Base-by-base conservation (phyloP, 2,329 filamentous ascomycete genomes). In the Fusarium secorum region DNA sequence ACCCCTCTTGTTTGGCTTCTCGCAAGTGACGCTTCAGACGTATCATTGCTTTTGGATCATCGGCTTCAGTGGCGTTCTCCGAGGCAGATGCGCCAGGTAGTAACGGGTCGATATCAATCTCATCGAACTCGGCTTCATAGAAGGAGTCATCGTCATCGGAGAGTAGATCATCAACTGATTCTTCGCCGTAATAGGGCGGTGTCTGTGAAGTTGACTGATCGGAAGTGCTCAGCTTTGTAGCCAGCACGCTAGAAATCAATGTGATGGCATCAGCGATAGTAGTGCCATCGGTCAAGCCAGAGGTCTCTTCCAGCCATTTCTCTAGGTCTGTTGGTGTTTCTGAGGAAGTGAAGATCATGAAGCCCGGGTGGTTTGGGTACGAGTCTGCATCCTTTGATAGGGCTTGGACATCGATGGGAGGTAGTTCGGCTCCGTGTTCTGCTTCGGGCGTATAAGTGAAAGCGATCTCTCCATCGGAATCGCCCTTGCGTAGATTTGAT, bases 401-500 rank as follows among this genome's bases (percentile, higher is more conserved):
- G 9, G 82, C 76, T 22, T 78, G 82, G 11, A 87, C 77, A 26
- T 79, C 72, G 8, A 86, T 62, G 20, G 77, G 68, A 2, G 65
- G 41, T 5, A 81, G 60, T 11, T 53, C 45, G 5, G 75, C 48
- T 57, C 81, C 56, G 18, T 41, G n/a, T 18, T 70, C 53, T 35
- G 51, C 77, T 14, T 59, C 68, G 66, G 82, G 92, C 8, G 79
- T 83, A 77, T 83, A 92, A 8, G 80, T 83, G 77, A 95, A 91
- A 18, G 85, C 85, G 61, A 97, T 84, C 61, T 92, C 89, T 54
- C 92, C 93, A 78, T 95, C 91, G 35, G 92, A 90, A 9, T 90
- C 88, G 20, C 91, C 91, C 38, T 83, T 82, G 36, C 81, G 81
- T 28, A 97, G 81, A 36, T 84, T 77, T 51, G 81, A 81, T 51